Evolutionary conservation across 768 basidiomycete species (phyloP).

Genomic region (Mycena haematopus): DNA sequence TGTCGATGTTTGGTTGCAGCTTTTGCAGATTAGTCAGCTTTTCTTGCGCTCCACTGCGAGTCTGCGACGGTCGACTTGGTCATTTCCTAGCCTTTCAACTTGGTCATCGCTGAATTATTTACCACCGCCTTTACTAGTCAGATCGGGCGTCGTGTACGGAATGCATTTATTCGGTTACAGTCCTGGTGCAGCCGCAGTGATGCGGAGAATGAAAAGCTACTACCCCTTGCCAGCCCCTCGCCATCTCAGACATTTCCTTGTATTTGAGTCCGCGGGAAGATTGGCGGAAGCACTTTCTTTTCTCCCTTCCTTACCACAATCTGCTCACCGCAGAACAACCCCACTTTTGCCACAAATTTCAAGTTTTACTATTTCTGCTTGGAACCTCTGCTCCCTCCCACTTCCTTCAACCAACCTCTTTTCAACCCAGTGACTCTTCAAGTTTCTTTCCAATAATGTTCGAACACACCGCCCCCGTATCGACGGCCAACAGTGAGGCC

Average conservation of each 20-base stretch:
- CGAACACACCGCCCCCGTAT: background rate
- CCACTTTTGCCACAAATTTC: background rate
- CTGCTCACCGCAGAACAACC: conserved; percentile 10
- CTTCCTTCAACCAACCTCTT: background rate
- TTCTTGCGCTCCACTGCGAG: no score
- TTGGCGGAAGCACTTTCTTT: background rate
- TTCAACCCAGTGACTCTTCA: background rate
- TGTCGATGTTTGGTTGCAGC: no score
- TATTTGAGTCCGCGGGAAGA: conserved; percentile 6
- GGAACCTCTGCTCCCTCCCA: background rate
- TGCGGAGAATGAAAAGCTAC: no score
- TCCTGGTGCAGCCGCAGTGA: no score
- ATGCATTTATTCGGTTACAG: no score
- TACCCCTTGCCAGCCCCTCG: no score
- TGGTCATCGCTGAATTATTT: no score
- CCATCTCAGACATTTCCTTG: background rate
- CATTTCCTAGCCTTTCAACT: no score
- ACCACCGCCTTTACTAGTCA: no score
- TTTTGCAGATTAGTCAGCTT: no score
- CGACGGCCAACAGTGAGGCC: background rate
- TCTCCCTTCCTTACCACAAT: conserved; percentile 2
- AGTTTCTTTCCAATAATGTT: background rate
- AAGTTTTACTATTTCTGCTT: background rate
- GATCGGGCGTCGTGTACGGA: no score
- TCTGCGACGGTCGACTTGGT: no score